phyloP scores from a whole-genome alignment of 805 yeast species.

The Wickerhamiella slavikovae region DNA sequence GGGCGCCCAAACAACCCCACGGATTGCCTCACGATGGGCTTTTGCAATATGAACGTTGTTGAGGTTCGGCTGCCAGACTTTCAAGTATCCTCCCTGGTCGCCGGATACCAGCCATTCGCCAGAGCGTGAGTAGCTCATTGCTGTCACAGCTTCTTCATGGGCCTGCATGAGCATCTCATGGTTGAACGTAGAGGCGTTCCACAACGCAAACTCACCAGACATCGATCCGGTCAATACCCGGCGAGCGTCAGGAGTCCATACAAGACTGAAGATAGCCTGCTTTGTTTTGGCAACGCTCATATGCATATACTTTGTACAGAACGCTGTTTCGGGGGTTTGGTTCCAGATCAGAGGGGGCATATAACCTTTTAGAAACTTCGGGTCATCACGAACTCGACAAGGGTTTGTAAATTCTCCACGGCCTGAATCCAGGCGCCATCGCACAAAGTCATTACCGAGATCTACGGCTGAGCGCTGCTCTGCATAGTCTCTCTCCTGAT shows the following conservation, averaged over 20 bases:
- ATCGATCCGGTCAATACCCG: conserved; percentile 75
- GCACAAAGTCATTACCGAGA: conserved; percentile 53
- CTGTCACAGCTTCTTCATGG: conserved; percentile 74
- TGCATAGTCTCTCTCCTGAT: not conserved
- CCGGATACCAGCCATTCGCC: conserved; percentile 93
- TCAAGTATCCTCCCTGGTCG: conserved; percentile 77
- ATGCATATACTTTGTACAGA: conserved; percentile 70
- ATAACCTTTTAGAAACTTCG: conserved; percentile 35
- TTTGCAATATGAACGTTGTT: conserved; percentile 68
- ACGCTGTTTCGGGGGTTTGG: conserved; percentile 33
- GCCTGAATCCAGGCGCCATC: conserved; percentile 30
- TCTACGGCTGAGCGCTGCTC: conserved; percentile 24
- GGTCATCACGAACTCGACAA: conserved; percentile 36
- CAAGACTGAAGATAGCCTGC: conserved; percentile 75
- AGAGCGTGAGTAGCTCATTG: conserved; percentile 63
- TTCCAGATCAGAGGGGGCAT: conserved; percentile 46
- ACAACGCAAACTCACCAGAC: conserved; percentile 87
- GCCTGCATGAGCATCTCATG: conserved; percentile 98
- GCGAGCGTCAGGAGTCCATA: conserved; percentile 95
- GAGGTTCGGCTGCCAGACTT: conserved; percentile 96
- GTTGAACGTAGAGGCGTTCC: conserved; percentile 91
- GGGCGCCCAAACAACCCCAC: conserved; percentile 79
- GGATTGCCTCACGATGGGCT: conserved; percentile 62
- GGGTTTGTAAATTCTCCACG: conserved; percentile 14
- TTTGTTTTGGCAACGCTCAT: conserved; percentile 76